Evolutionary conservation across 1,139 yeast species (phyloP).

Genomic region (Taphrina wiesneri): DNA sequence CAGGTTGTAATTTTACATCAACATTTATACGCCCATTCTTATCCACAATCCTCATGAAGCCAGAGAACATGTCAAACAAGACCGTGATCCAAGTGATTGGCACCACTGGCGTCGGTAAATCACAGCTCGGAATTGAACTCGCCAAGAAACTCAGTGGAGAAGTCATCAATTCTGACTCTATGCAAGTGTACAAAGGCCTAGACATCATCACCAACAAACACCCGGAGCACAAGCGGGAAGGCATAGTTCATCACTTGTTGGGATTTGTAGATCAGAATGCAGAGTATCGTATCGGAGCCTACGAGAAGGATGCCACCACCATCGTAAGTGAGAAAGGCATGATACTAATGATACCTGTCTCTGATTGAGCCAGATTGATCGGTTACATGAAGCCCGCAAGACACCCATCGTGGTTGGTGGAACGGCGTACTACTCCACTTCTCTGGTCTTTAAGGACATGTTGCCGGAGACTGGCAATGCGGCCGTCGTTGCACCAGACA

Average conservation of each 20-base stretch:
- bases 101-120: constrained; percentile 92
- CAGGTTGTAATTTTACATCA: no score
- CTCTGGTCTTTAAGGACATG: constrained; percentile 68
- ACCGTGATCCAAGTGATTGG: constrained; percentile 73
- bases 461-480: constrained; percentile 41
- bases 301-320: constrained; percentile 65
- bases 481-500: constrained; percentile 16
- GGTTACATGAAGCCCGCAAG: constrained; percentile 68
- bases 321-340: constrained; percentile 37
- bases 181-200: constrained; percentile 81
- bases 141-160: constrained; percentile 82
- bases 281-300: constrained; percentile 80
- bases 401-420: constrained; percentile 93
- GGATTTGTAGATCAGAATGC: constrained; percentile 72
- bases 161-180: constrained; percentile 91
- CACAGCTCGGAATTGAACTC: constrained; percentile 66
- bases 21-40: no score
- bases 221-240: constrained; percentile 72
- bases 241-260: constrained; percentile 80
- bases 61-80: background rate
- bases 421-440: constrained; percentile 87
- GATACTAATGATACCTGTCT: background rate
- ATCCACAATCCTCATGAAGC: no score
- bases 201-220: constrained; percentile 89
- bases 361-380: constrained; percentile 50